Evolutionary conservation across 2,329 filamentous ascomycete genomes (phyloP), one percentile per base, ranked within the genome.

Genomic region (Nannizziopsis arthrosporioides): DNA sequence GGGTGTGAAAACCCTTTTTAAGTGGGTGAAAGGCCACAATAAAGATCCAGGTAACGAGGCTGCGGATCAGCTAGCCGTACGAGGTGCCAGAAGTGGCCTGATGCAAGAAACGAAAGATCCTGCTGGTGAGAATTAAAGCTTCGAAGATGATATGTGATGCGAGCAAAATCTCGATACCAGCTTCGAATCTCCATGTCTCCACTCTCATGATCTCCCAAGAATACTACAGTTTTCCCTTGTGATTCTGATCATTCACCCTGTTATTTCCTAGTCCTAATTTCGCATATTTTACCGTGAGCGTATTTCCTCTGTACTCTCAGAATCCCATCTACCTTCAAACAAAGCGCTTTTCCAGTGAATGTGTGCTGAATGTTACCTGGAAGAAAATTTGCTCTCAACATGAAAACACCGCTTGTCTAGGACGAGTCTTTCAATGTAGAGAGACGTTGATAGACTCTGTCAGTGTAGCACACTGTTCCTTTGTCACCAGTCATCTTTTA

Each of bases 11-110:
- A 93, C 85, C 0, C 68, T 76, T 47, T 92, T 94, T 59, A 75
- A 81, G 53, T 96, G 89, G 89, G 80, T 95, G 41, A 94, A 94
- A 67, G 92, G 88, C 0, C 92, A 98, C 62, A 75, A 74, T 19
- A 73, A 73, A 39, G 73, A 86, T 55, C 64, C 69, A 2, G 89
- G 90, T 1, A 96, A 96, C 59, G 73, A 79, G 39, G 84, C 80
- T 10, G 92, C 92, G 1, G 90, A 96, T 70, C 65, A 65, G 51
- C 69, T 95, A 52, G 89, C 89, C 1, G 82, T 86, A 31, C 70
- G 72, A 48, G 84, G 81, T 1, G 81, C 84, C 14, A 69, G 68
- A 34, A 61, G 56, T 47, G 67, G 60, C 7, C 35, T 48, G 42
- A n/a, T n/a, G n/a, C 36, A 34, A 17, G 36, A 36, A 37, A 44